Evolutionary conservation across 371 early-diverging fungal species (phyloP), one percentile per base, ranked within the genome.

Genomic region (Funneliformis caledonium): DNA sequence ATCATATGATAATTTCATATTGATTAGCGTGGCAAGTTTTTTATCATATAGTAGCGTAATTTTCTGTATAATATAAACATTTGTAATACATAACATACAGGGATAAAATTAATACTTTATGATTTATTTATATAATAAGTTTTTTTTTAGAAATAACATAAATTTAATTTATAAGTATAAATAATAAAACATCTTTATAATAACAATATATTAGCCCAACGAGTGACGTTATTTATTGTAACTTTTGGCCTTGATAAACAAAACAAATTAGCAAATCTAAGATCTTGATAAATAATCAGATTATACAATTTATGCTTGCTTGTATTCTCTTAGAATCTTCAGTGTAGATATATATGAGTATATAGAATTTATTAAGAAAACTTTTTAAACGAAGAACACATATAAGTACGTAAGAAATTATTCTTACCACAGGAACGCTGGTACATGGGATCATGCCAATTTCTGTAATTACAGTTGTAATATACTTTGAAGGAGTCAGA

Each of bases 361-460:
- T 7, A 56, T 9, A 45, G 6, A 68, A 68, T 9, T 43, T 10
- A 70, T 19, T 65, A 9, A 65, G 33, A 33, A 31, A 43, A 10
- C 9, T 19, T 42, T 69, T 42, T 43, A 19, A 70, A 70, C n/a
- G 45, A n/a, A 14, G 22, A 19, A 43, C n/a, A 70, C n/a, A 8
- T 8, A 19, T 70, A 10, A 22, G n/a, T 19, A 8, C 11, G 22
- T 19, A 37, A 65, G 37, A 16, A 26, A 33, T 60, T 37, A 31
- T 16, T 43, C 70, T 77, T 88, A 95, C 94, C 52, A 96, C 95
- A 31, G 96, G 93, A 22, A 96, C 96, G 78, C 94, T 93, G 31
- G 97, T 97, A 83, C 94, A 94, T n/a, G 98, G 98, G 82, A 98
- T 94, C 84, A 95, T 84, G 56, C 99, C 99, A 10, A 96, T 92